These are phyloP conservation scores for Termitomyces sp. DNA, from an alignment of 768 basidiomycete species.

Conservation along the genomic window DNA sequence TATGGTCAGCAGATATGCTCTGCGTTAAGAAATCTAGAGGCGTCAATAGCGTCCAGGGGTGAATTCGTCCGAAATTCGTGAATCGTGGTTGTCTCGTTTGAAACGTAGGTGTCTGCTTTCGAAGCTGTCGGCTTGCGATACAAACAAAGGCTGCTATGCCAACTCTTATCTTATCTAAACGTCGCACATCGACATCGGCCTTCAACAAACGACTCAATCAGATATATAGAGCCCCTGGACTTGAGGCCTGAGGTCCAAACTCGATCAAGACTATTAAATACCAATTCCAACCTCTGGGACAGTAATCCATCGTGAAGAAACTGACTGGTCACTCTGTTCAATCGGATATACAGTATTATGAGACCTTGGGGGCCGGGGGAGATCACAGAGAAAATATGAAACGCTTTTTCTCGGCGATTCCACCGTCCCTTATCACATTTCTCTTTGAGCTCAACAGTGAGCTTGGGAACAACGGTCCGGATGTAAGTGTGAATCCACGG, in stretches of 20 bases:
- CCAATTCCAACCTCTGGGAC: no score
- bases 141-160: neutral
- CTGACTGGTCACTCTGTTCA: no score
- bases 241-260: no score
- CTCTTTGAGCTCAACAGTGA: neutral
- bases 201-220: no score
- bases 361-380: no score
- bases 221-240: no score
- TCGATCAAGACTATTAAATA: no score
- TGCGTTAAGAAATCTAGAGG: neutral
- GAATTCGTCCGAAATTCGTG: slow-evolving; percentile 3
- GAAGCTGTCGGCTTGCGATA: slow-evolving; percentile 1
- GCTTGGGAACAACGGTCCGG: neutral
- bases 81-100: neutral
- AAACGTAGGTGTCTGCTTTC: slow-evolving; percentile 11
- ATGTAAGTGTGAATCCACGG: neutral
- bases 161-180: neutral
- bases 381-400: neutral
- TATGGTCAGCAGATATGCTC: slow-evolving; percentile 1
- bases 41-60: neutral
- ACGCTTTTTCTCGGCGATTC: neutral
- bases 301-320: no score
- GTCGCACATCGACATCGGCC: no score
- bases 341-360: no score
- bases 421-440: no score